Evolutionary conservation across 371 early-diverging fungal species (phyloP).

Genomic region (Nematocida sp.): DNA sequence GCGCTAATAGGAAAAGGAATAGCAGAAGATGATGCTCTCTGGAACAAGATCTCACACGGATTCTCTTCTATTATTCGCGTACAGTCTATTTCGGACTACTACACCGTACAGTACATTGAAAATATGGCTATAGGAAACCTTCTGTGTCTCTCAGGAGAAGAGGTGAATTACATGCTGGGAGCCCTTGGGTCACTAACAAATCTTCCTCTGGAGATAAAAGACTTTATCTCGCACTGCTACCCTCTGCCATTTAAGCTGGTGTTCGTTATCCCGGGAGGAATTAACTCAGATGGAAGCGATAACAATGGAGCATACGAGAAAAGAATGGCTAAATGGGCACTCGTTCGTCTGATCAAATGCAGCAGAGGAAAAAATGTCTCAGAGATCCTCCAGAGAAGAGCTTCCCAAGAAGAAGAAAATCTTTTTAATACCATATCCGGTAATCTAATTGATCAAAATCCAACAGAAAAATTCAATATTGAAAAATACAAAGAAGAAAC

Average conservation of each 20-base stretch:
- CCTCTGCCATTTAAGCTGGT: constrained; percentile 49
- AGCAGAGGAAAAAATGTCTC: constrained; percentile 13
- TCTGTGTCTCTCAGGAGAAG: constrained; percentile 35
- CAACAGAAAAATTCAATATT: neutral
- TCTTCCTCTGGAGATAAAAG: constrained; percentile 4
- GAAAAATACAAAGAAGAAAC: constrained; percentile 27
- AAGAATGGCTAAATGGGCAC: constrained; percentile 44
- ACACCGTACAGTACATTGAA: constrained; percentile 45
- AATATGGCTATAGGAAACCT: neutral
- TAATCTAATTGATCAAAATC: too few relatives aligned
- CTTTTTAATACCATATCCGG: neutral
- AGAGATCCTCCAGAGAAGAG: constrained; percentile 23
- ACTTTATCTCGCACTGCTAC: neutral
- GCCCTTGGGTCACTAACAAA: neutral
- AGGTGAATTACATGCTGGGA: constrained; percentile 35
- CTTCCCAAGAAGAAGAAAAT: neutral
- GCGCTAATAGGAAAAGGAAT: neutral
- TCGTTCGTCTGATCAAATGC: constrained; percentile 7
- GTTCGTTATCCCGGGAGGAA: constrained; percentile 39
- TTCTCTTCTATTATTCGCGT: neutral
- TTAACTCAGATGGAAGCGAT: neutral
- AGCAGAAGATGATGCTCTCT: neutral
- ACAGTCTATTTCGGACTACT: constrained; percentile 45
- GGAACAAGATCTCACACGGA: neutral
- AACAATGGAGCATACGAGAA: constrained; percentile 16